Base-by-base conservation (phyloP, 2,329 filamentous ascomycete genomes). In the Pseudogymnoascus sp. region DNA sequence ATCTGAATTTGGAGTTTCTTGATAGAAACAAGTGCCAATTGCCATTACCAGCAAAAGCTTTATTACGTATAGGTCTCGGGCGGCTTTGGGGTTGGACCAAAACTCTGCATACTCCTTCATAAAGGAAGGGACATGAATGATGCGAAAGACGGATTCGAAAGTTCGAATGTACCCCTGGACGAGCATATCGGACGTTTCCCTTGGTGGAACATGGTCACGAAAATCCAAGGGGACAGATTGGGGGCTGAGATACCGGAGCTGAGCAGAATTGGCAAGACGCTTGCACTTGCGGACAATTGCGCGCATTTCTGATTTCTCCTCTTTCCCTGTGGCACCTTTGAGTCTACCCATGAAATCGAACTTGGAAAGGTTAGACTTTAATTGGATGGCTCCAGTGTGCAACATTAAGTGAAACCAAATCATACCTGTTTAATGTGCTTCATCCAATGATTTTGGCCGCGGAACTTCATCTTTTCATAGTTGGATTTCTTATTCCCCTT, bases 121-220 rank as follows among this genome's bases (percentile, higher is more conserved):
- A 64, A 81, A 81, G 0, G 73, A 74, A 6, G 77, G 77, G 24
- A 72, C 68, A 63, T 81, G 78, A 2, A 81, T 60, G 40, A 81
- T 74, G 22, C 76, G 74, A 62, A 79, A 79, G 1, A 75, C 72
- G 6, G 67, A 72, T 37, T 77, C 78, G 66, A 75, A 78, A 1
- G 71, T 75, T 10, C 74, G 72, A 38, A 79, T 72, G 68, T 80
- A 81, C n/a, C 38, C 28, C 41, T 63, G 16, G 41, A 61, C 12
- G 24, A 53, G 24, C 40, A 28, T 16, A 19, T 63, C 28, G 38
- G 41, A 61, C 26, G 38, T 33, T 56, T 33, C 46, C 46, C n/a
- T 56, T 2, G 26, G 28, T 56, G 46, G 46, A 56, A 56, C 46
- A 56, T 56, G 46, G 26, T 56, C 26, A 33, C 46, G 46, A 56